Conservation (phyloP, 805 yeast species). For the Brettanomyces custersianus region DNA sequence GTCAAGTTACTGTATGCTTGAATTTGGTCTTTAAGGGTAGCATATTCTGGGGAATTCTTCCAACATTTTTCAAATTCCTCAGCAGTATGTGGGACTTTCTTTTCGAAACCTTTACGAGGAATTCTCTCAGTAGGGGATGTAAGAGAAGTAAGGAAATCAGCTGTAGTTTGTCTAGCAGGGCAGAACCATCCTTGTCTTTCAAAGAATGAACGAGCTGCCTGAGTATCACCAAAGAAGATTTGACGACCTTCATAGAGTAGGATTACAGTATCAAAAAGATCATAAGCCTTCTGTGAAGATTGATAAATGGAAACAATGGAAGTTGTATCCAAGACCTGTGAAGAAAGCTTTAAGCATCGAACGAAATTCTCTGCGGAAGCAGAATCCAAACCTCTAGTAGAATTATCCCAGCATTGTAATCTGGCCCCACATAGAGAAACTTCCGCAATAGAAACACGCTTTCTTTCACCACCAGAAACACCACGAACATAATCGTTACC, state of each 20-base stretch:
- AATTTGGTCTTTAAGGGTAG: constrained; percentile 24
- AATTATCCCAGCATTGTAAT: constrained; percentile 50
- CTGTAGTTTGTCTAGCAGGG: constrained; percentile 33
- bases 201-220: constrained; percentile 26
- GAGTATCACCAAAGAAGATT: constrained; percentile 27
- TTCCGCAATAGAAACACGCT: constrained; percentile 53
- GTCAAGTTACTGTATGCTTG: constrained; percentile 18
- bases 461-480: constrained; percentile 57
- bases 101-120: constrained; percentile 23
- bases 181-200: constrained; percentile 30
- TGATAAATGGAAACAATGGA: constrained; percentile 38
- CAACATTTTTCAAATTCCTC: constrained; percentile 31
- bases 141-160: constrained; percentile 32
- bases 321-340: constrained; percentile 34
- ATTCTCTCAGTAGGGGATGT: constrained; percentile 23
- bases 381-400: constrained; percentile 59
- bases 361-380: constrained; percentile 56
- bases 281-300: constrained; percentile 30
- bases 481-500: constrained; percentile 54
- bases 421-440: constrained; percentile 25
- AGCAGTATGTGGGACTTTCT: constrained; percentile 28
- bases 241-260: constrained; percentile 31
- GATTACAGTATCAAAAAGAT: constrained; percentile 29
- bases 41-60: constrained; percentile 25
- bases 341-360: constrained; percentile 41